Evolutionary conservation across 2,329 filamentous ascomycete genomes (phyloP).

Genomic region (Neoscytalidium dimidiatum): DNA sequence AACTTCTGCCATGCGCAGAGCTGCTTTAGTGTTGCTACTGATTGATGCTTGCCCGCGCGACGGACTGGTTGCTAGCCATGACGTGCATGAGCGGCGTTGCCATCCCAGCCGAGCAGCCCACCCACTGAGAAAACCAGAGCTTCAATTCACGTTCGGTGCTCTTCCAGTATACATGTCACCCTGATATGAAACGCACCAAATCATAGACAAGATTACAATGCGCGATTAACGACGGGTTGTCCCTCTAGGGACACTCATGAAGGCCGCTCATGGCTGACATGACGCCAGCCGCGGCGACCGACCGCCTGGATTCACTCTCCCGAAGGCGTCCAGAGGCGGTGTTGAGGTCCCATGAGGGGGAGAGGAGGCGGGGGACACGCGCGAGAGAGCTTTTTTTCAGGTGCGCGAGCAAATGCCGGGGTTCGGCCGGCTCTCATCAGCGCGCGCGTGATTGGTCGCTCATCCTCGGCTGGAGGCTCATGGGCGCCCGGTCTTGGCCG

Average conservation of each 20-base stretch:
- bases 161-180: constrained; percentile 41
- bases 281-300: constrained; percentile 35
- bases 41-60: too few species aligned
- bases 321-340: constrained; percentile 29
- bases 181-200: constrained; percentile 57
- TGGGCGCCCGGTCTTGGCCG: constrained; percentile 6
- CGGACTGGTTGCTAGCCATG: too few species aligned
- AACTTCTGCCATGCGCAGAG: too few species aligned
- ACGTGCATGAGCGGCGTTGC: too few species aligned
- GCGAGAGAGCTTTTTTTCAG: not conserved
- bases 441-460: constrained; percentile 4
- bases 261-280: constrained; percentile 38
- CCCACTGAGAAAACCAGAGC: not conserved
- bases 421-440: constrained; percentile 3
- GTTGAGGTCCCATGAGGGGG: constrained; percentile 40
- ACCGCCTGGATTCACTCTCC: constrained; percentile 16
- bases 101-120: too few species aligned
- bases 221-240: constrained; percentile 57
- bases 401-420: not conserved
- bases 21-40: too few species aligned
- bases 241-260: constrained; percentile 46
- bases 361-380: not conserved
- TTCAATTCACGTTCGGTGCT: too few species aligned
- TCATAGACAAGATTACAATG: constrained; percentile 43
- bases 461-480: constrained; percentile 5